Evolutionary conservation across 2,329 filamentous ascomycete genomes (phyloP).

Genomic region (Pestalotiopsis sp.): DNA sequence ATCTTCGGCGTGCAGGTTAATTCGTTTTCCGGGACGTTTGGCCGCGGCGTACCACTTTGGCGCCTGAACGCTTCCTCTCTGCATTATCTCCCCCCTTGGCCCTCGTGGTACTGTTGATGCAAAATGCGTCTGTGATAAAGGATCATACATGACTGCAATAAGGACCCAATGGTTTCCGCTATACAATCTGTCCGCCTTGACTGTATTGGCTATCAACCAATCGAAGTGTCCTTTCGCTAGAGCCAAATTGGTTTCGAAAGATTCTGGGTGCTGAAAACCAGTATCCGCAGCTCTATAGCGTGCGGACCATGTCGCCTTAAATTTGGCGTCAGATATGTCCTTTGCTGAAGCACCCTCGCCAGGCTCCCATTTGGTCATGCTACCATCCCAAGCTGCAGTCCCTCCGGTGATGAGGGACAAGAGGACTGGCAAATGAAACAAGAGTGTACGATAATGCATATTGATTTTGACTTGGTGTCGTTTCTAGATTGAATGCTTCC

Average conservation of each 20-base stretch:
- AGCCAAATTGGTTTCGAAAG: conserved; percentile 10
- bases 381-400: too few relatives aligned
- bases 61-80: background rate
- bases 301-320: conserved; percentile 10
- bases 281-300: conserved; percentile 7
- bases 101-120: conserved; percentile 26
- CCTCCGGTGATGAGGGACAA: too few relatives aligned
- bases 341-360: too few relatives aligned
- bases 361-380: too few relatives aligned
- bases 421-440: too few relatives aligned
- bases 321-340: background rate
- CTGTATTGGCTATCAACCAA: conserved; percentile 6
- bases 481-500: too few relatives aligned
- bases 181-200: background rate
- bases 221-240: conserved; percentile 12
- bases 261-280: conserved; percentile 5
- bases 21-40: background rate
- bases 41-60: conserved; percentile 7
- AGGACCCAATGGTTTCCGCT: conserved; percentile 10
- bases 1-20: conserved; percentile 9
- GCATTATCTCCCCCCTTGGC: conserved; percentile 18
- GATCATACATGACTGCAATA: conserved; percentile 20
- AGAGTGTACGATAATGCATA: too few relatives aligned
- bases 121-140: conserved; percentile 22
- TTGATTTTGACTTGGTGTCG: too few relatives aligned